Conservation (phyloP, 78 protist species). For the Chrysochromulina parva region DNA sequence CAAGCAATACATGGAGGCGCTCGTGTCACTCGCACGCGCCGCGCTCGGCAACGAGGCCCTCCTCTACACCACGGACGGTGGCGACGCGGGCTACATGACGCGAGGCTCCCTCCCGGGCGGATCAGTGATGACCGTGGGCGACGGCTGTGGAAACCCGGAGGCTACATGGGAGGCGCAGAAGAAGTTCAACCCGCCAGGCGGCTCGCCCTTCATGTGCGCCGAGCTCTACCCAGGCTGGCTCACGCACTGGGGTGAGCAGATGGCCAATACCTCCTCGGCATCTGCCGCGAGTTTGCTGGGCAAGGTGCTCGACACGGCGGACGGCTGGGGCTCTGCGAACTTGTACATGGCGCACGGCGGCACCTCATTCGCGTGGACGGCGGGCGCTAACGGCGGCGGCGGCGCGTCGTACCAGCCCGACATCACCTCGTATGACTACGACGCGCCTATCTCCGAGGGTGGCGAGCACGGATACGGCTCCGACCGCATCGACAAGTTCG, state of each 20-base stretch:
- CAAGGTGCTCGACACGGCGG: not conserved
- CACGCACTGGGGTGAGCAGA: not conserved
- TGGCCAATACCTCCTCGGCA: not conserved
- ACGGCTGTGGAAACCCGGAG: not conserved
- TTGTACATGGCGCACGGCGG: slow-evolving; percentile 80
- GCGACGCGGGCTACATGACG: not conserved
- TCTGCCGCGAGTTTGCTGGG: not conserved
- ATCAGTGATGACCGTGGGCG: not conserved
- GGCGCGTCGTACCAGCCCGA: slow-evolving; percentile 36
- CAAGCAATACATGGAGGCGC: slow-evolving; percentile 36
- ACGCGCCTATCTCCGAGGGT: slow-evolving; percentile 62
- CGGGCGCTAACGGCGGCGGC: not conserved
- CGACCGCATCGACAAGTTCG: not conserved
- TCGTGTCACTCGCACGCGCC: not conserved
- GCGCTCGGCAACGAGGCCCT: not conserved
- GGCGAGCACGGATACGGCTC: slow-evolving; percentile 41
- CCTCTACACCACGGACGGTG: not conserved
- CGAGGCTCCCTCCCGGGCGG: not conserved
- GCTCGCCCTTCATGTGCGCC: not conserved
- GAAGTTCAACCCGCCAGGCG: not conserved
- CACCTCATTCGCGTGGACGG: slow-evolving; percentile 41
- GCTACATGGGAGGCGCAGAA: not conserved
- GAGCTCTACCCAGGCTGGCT: not conserved
- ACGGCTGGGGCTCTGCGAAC: slow-evolving; percentile 36
- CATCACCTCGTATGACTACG: slow-evolving; percentile 71